These are phyloP conservation scores for Pythium diclinum DNA, from an alignment of 352 stramenopile genomes.

Conservation along the genomic window DNA sequence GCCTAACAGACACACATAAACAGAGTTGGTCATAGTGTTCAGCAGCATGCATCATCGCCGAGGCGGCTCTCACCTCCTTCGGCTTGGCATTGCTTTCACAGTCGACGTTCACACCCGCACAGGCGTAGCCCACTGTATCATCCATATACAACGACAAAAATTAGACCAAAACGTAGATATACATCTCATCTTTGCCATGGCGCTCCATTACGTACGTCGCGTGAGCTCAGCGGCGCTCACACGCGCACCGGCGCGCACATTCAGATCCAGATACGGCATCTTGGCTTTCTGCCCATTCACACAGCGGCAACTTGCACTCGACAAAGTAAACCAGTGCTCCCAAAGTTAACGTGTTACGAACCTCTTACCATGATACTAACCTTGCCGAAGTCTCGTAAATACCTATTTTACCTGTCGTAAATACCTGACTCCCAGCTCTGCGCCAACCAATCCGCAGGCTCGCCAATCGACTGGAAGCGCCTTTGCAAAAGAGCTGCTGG, in stretches of 20 bases:
- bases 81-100: slow-evolving; percentile 47
- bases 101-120: slow-evolving; percentile 61
- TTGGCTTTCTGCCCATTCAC: neutral
- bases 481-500: neutral
- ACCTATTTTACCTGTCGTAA: slow-evolving; percentile 7
- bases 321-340: neutral
- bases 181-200: neutral
- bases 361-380: neutral
- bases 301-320: slow-evolving; percentile 4
- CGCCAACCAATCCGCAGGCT: slow-evolving; percentile 21
- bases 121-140: slow-evolving; percentile 57
- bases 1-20: slow-evolving; percentile 16
- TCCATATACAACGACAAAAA: neutral
- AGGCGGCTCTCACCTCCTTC: slow-evolving; percentile 33
- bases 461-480: neutral
- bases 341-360: slow-evolving; percentile 6
- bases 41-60: neutral
- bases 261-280: slow-evolving; percentile 76
- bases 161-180: neutral
- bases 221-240: slow-evolving; percentile 59
- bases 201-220: slow-evolving; percentile 39
- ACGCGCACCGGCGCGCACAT: slow-evolving; percentile 48
- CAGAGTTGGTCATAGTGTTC: neutral
- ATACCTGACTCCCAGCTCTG: slow-evolving; percentile 9
- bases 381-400: neutral